phyloP scores from a whole-genome alignment of 73 alveolate species.

The Durusdinium trenchii region DNA sequence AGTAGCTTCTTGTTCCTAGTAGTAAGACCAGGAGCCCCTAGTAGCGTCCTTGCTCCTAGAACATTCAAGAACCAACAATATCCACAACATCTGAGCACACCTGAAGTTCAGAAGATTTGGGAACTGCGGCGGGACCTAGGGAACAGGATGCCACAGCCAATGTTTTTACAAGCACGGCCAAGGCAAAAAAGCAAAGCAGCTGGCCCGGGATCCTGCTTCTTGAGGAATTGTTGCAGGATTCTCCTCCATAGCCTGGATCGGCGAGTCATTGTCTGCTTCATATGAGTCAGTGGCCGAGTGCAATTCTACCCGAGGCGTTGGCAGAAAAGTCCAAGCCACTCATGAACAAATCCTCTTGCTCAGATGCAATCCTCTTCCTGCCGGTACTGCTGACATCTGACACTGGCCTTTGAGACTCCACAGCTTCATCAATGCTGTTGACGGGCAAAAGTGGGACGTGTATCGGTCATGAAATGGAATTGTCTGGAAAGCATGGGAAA shows the following conservation, averaged over 20 bases:
- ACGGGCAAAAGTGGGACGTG: too few species aligned
- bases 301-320: not conserved
- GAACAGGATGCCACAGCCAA: not conserved
- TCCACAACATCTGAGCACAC: too few species aligned
- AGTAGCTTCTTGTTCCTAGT: too few species aligned
- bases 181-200: not conserved
- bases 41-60: too few species aligned
- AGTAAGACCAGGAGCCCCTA: too few species aligned
- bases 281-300: not conserved
- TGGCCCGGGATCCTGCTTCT: constrained; percentile 79
- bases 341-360: constrained; percentile 46
- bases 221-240: constrained; percentile 66
- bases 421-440: too few species aligned
- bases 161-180: not conserved
- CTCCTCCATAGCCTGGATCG: constrained; percentile 35
- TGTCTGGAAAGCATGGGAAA: too few species aligned
- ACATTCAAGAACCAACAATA: too few species aligned
- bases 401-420: too few species aligned
- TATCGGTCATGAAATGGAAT: too few species aligned
- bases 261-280: not conserved
- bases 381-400: not conserved
- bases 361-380: constrained; percentile 87
- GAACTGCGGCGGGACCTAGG: constrained; percentile 49
- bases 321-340: constrained; percentile 58
- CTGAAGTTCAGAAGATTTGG: constrained; percentile 49